Evolutionary conservation across 495 filamentous ascomycete genomes (phyloP).

Genomic region (Penicillium canariense): DNA sequence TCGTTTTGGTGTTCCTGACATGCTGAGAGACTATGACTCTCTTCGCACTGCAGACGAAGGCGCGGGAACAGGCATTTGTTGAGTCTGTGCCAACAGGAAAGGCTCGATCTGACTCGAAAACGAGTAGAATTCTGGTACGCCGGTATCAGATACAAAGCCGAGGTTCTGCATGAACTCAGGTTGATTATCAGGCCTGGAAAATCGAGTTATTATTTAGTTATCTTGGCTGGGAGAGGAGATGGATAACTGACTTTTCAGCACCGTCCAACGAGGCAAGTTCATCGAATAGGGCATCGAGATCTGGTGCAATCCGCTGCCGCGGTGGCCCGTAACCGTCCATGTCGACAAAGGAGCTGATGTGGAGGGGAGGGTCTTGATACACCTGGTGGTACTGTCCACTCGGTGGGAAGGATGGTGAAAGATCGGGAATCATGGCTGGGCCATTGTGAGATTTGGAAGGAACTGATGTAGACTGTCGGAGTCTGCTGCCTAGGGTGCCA

Average conservation of each 20-base stretch:
- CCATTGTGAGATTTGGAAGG: constrained; percentile 23
- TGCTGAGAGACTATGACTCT: constrained; percentile 24
- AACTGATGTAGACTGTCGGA: constrained; percentile 24
- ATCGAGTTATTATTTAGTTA: background rate
- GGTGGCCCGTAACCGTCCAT: constrained; percentile 31
- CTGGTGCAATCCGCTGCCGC: constrained; percentile 39
- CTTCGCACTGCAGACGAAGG: constrained; percentile 18
- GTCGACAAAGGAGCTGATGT: constrained; percentile 31
- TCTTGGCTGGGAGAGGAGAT: background rate
- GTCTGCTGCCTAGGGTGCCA: constrained; percentile 7
- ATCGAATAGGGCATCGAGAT: constrained; percentile 44
- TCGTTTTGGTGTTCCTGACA: constrained; percentile 19
- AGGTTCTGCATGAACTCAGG: constrained; percentile 48
- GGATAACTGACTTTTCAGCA: constrained; percentile 34
- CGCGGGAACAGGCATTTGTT: constrained; percentile 27
- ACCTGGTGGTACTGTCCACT: constrained; percentile 28
- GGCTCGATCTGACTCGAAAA: constrained; percentile 41
- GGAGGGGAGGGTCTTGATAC: constrained; percentile 33
- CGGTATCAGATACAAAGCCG: constrained; percentile 38
- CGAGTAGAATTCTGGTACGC: constrained; percentile 37
- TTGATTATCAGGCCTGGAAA: constrained; percentile 34
- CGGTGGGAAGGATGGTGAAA: constrained; percentile 26
- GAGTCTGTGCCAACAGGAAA: constrained; percentile 35
- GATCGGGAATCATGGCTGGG: constrained; percentile 27
- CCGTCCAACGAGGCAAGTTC: constrained; percentile 44